Percentiles rank a stretch among this genome's conserved stretches.
Conservation (phyloP, 257 asterid genomes). For the Euphrasia confusa region DNA sequence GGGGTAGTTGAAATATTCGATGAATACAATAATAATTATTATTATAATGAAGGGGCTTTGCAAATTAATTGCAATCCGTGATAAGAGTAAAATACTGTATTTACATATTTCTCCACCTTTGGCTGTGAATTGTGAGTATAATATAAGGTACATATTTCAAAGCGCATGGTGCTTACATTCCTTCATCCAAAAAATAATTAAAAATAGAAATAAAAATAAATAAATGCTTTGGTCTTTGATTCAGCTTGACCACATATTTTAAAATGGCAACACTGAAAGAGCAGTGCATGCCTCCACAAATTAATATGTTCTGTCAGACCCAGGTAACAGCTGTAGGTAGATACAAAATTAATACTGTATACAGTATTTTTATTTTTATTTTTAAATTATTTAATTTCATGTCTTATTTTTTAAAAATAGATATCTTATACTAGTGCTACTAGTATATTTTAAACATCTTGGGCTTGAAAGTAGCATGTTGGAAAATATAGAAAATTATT, state of each 20-base stretch:
- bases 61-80: too few relatives aligned
- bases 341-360: neutral
- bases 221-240: conserved; percentile 5
- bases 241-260: conserved; percentile 3
- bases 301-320: conserved; percentile 1
- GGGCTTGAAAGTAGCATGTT: too few relatives aligned
- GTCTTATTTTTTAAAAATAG: neutral
- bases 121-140: too few relatives aligned
- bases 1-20: too few relatives aligned
- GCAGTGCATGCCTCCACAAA: neutral
- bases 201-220: neutral
- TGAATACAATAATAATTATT: too few relatives aligned
- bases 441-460: too few relatives aligned
- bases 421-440: too few relatives aligned
- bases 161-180: neutral
- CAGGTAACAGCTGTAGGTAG: conserved; percentile 7
- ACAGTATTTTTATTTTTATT: neutral
- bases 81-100: too few relatives aligned
- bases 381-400: neutral
- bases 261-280: neutral
- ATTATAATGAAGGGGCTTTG: too few relatives aligned
- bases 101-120: too few relatives aligned
- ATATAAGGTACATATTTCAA: neutral
- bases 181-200: neutral
- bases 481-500: too few relatives aligned